Evolutionary conservation across 225 moss, liverwort and hornwort genomes (phyloP).

Genomic region (Sphagnum contortum): DNA sequence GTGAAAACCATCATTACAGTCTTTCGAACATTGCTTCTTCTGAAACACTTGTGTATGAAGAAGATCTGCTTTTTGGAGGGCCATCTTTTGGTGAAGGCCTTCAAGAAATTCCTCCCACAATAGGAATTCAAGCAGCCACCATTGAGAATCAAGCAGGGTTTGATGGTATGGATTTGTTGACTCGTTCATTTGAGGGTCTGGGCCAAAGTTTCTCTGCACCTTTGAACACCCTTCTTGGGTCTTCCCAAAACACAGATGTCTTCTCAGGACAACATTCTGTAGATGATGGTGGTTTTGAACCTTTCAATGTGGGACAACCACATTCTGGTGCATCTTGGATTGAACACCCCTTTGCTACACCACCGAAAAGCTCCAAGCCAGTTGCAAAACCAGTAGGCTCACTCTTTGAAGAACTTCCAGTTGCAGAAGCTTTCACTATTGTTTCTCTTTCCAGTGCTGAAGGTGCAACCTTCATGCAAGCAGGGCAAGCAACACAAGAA

Average conservation of each 20-base stretch:
- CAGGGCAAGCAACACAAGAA: too few species aligned
- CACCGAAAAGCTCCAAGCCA: not conserved
- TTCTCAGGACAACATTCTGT: constrained; percentile 7
- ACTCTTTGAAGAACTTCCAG: too few species aligned
- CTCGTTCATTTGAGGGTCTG: constrained; percentile 15
- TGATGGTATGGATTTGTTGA: constrained; percentile 33
- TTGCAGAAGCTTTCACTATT: too few species aligned
- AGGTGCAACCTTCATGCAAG: too few species aligned
- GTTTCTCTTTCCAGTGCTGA: constrained; percentile 4
- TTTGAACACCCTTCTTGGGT: constrained; percentile 10
- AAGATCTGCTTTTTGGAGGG: constrained; percentile 11
- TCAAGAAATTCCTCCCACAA: constrained; percentile 7
- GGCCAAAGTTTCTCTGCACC: constrained; percentile 2
- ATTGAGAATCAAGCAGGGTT: not conserved
- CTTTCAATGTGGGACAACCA: not conserved
- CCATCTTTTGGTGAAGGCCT: constrained; percentile 13
- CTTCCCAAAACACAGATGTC: constrained; percentile 9
- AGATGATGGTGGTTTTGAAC: constrained; percentile 11
- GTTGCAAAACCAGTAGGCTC: too few species aligned
- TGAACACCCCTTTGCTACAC: too few species aligned
- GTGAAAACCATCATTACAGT: constrained; percentile 30
- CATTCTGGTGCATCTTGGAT: too few species aligned
- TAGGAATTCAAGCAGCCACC: constrained; percentile 1
- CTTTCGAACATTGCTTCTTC: constrained; percentile 11
- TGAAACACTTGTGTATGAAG: constrained; percentile 25